Evolutionary conservation across 495 filamentous ascomycete species (phyloP), one percentile per base, ranked within the genome.

Genomic region (Cercophora samala): DNA sequence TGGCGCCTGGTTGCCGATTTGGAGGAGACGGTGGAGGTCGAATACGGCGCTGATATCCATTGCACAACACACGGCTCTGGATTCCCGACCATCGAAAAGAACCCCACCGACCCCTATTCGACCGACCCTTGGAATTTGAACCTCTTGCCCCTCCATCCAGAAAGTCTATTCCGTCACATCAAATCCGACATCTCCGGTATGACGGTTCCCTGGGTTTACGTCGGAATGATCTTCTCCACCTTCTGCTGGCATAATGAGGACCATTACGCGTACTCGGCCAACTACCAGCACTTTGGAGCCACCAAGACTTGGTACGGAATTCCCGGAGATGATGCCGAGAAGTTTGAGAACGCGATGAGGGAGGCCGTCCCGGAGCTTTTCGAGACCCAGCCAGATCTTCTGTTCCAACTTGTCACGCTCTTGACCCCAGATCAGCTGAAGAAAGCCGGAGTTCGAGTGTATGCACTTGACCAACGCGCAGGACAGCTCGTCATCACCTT

Each of bases 291-390:
- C 73, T 97, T 99, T 74, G 95, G 95, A 51, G 91, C 94, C 0
- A 99, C 96, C 0, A 99, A 99, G 78, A 99, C 95, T 0, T 99
- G 95, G 95, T 99, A 99, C 74, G 96, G 96, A 3, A 97, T 99
- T 71, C 96, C 95, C 4, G 94, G 88, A 52, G 90, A 91, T 5
- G 95, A 98, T 76, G 92, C 94, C 0, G 90, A 93, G 72, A 93
- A 92, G 65, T 98, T 99, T 69, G 95, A 99, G 76, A 85, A 89
- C 55, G 95, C 96, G 0, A 99, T 98, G 95, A 86, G 88, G 46
- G 89, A 96, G 73, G 93, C 94, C 5, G 93, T 98, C 3, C 95
- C 95, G 0, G 95, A 99, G 73, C 83, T 99, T 1, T 98, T 98
- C 71, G 95, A 98, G 77, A 93, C 93, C 2, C 96, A 99, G 72